phyloP scores from a whole-genome alignment of 345 rosid species.

The Populus alba region DNA sequence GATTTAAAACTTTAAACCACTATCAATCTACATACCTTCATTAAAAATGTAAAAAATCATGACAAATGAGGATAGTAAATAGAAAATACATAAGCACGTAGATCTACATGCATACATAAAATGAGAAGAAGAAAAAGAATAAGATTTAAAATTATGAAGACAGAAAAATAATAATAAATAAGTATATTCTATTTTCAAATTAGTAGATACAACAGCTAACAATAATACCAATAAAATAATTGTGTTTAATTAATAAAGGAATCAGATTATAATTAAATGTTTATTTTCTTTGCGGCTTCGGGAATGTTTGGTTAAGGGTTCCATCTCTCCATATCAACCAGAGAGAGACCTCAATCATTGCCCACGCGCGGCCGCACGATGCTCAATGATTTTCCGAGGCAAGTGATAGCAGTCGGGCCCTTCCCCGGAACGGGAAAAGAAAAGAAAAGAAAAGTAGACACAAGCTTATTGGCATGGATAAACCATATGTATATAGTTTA shows the following conservation, averaged over 20 bases:
- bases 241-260: background rate
- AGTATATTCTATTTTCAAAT: background rate
- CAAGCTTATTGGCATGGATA: slow-evolving; percentile 2
- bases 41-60: too few relatives aligned
- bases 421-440: background rate
- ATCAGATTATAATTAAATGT: too few relatives aligned
- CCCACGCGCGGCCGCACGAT: slow-evolving; percentile 31
- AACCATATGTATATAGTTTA: too few relatives aligned
- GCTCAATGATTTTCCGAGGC: background rate
- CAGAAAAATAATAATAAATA: too few relatives aligned
- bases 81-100: too few relatives aligned
- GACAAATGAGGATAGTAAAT: too few relatives aligned
- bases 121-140: too few relatives aligned
- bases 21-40: too few relatives aligned
- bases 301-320: too few relatives aligned
- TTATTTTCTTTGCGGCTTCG: background rate
- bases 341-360: slow-evolving; percentile 19
- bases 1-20: too few relatives aligned
- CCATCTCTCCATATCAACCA: background rate
- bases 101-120: too few relatives aligned
- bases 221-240: background rate
- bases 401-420: background rate
- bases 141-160: too few relatives aligned
- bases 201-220: background rate
- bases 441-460: background rate